A percentile compares a stretch with the other conserved stretches of the same genome.
Conservation (phyloP, 2,329 filamentous ascomycete species). For the Trichoderma asperellum region DNA sequence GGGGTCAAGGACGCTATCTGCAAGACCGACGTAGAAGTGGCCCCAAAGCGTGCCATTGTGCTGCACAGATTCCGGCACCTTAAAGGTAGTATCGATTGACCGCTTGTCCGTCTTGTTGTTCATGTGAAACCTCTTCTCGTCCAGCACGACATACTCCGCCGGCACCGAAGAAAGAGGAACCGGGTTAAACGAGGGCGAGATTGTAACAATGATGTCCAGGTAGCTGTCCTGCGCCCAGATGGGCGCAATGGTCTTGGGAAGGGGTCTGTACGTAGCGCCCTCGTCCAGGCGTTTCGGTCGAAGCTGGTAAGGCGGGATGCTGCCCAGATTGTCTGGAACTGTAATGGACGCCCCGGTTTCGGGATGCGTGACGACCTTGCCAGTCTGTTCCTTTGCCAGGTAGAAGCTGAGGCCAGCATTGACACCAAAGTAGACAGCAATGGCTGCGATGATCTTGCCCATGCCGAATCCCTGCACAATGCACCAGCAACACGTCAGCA, state of each 20-base stretch:
- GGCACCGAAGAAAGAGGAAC: slow-evolving; percentile 68
- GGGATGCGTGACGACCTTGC: slow-evolving; percentile 54
- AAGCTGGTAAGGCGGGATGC: slow-evolving; percentile 66
- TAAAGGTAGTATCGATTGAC: slow-evolving; percentile 74
- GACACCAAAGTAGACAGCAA: slow-evolving; percentile 61
- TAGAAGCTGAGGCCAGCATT: slow-evolving; percentile 62
- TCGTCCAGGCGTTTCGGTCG: slow-evolving; percentile 65
- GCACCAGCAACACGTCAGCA: background rate
- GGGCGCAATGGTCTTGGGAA: slow-evolving; percentile 76
- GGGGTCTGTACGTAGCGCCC: slow-evolving; percentile 63
- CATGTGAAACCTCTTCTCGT: slow-evolving; percentile 79
- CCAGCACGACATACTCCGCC: slow-evolving; percentile 70
- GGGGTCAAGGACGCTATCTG: slow-evolving; percentile 78
- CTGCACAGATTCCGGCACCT: slow-evolving; percentile 78
- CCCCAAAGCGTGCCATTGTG: slow-evolving; percentile 93
- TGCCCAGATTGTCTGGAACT: slow-evolving; percentile 57
- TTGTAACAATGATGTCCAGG: slow-evolving; percentile 82
- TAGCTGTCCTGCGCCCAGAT: slow-evolving; percentile 83
- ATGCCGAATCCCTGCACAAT: slow-evolving; percentile 43
- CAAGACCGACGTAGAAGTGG: slow-evolving; percentile 85
- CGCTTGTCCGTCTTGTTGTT: slow-evolving; percentile 81
- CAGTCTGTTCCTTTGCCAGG: slow-evolving; percentile 52
- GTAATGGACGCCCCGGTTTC: slow-evolving; percentile 55
- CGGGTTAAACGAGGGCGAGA: slow-evolving; percentile 74
- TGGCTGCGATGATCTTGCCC: slow-evolving; percentile 55